phyloP scores from a whole-genome alignment of 129 eudicot genomes.

The Flaveria robusta region DNA sequence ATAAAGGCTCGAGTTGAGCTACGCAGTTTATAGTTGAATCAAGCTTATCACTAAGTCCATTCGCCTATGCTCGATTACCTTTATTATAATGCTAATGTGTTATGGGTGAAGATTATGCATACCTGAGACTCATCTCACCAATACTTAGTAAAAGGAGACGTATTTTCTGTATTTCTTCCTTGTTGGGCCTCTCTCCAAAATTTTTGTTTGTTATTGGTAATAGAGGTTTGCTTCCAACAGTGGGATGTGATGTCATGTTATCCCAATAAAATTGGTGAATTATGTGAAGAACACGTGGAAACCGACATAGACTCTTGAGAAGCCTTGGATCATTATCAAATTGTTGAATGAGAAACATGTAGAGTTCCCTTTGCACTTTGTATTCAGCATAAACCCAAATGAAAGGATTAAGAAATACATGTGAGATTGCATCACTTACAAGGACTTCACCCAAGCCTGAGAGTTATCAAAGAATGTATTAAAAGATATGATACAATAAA shows the following conservation, averaged over 20 bases:
- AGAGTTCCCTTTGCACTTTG: conserved; percentile 88
- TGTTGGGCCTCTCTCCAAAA: conserved; percentile 70
- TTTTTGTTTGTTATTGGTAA: conserved; percentile 51
- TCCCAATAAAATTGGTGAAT: conserved; percentile 80
- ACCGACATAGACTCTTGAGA: conserved; percentile 72
- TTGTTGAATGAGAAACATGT: conserved; percentile 95
- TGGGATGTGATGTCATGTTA: conserved; percentile 39
- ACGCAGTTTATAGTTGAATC: not conserved
- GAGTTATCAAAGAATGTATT: conserved; percentile 23
- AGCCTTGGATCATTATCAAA: conserved; percentile 94
- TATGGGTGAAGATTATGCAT: conserved; percentile 24
- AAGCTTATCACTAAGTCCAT: not conserved
- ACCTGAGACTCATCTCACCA: conserved; percentile 99
- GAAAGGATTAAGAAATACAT: conserved; percentile 80
- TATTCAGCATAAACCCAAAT: conserved; percentile 82
- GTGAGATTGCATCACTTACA: conserved; percentile 81
- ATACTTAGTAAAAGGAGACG: conserved; percentile 93
- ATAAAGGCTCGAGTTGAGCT: not conserved
- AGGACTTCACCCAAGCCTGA: conserved; percentile 94
- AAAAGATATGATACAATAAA: conserved; percentile 9
- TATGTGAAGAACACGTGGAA: conserved; percentile 89
- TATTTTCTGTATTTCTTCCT: conserved; percentile 84
- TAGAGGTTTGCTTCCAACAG: conserved; percentile 53
- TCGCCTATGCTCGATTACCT: not conserved
- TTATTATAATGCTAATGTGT: not conserved